Evolutionary conservation across 352 stramenopile genomes (phyloP).

Genomic region (Globisporangium lucens): DNA sequence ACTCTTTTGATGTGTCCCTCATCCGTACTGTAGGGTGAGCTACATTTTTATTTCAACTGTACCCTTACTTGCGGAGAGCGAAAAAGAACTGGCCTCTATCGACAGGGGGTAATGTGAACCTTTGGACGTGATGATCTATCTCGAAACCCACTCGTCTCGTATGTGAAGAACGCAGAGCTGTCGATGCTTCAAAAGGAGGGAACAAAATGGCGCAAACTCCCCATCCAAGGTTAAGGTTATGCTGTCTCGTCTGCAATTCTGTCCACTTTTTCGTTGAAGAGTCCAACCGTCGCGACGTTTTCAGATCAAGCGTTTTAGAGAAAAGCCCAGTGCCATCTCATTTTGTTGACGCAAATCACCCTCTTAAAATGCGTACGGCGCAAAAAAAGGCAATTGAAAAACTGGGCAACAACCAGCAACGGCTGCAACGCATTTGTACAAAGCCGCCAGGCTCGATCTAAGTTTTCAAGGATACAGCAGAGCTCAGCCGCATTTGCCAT

Average conservation of each 20-base stretch:
- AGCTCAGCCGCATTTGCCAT: too few relatives aligned
- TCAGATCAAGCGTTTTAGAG: background rate
- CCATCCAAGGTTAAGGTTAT: too few relatives aligned
- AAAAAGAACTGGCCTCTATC: background rate
- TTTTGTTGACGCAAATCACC: background rate
- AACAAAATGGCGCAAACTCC: background rate
- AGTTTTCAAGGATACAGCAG: too few relatives aligned
- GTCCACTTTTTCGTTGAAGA: slow-evolving; percentile 9
- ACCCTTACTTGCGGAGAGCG: background rate
- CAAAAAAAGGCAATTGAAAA: background rate
- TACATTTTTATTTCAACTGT: background rate
- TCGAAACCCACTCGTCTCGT: background rate
- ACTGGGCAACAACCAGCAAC: background rate
- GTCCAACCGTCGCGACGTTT: slow-evolving; percentile 14
- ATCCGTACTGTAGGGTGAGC: background rate
- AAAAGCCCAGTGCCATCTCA: background rate
- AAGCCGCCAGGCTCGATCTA: too few relatives aligned
- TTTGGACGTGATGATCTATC: background rate
- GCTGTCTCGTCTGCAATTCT: background rate
- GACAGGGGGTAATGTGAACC: background rate
- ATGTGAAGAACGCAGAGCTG: background rate
- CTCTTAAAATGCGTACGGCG: background rate
- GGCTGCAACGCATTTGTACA: background rate
- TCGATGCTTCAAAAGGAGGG: background rate
- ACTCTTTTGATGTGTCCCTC: background rate